Conservation (phyloP, 2,329 filamentous ascomycete genomes). For the Trichoderma sp. region DNA sequence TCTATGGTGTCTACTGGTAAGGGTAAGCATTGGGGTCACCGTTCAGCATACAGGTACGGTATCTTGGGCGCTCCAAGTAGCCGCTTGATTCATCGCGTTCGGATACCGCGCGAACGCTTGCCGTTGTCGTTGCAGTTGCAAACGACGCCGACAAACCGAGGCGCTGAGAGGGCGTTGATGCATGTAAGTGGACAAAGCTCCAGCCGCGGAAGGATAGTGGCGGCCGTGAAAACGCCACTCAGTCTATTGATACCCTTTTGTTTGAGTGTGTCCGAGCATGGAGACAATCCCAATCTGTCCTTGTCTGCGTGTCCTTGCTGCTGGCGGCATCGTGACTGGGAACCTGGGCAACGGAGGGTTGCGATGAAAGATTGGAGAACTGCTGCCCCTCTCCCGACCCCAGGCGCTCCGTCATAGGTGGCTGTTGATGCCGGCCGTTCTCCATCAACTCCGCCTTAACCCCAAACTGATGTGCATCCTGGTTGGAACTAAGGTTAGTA, state of each 20-base stretch:
- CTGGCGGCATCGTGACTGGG: neutral
- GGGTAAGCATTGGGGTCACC: neutral
- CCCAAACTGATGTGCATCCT: slow-evolving; percentile 25
- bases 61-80: neutral
- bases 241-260: neutral
- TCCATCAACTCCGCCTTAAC: slow-evolving; percentile 21
- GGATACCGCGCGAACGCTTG: neutral
- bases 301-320: neutral
- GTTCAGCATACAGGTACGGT: neutral
- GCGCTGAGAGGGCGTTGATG: neutral
- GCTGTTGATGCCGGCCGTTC: slow-evolving; percentile 12
- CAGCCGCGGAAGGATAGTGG: neutral
- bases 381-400: neutral
- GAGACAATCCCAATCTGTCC: neutral
- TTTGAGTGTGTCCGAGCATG: neutral
- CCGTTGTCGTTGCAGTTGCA: no score
- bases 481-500: slow-evolving; percentile 13
- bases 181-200: slow-evolving; percentile 7
- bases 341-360: no score
- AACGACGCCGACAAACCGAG: neutral
- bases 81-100: no score
- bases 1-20: neutral
- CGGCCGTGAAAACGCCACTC: slow-evolving; percentile 4
- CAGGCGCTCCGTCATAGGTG: slow-evolving; percentile 17
- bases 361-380: neutral